Conservation (phyloP, 306 rosid genomes). For the Potentilla sterilis region DNA sequence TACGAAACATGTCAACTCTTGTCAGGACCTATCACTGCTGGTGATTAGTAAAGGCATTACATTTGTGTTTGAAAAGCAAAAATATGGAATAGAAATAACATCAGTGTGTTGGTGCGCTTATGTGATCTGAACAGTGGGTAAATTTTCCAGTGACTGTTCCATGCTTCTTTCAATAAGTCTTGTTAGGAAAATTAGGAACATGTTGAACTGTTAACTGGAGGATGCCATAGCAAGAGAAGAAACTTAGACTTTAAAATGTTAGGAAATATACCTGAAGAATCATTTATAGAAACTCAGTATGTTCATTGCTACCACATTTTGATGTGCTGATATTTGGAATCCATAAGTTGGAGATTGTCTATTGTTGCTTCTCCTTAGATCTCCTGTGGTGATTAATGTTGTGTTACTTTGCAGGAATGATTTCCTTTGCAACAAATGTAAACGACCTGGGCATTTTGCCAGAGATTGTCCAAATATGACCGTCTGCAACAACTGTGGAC, state of each 20-base stretch:
- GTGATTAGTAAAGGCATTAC: background rate
- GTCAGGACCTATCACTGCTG: background rate
- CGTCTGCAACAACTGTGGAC: slow-evolving; percentile 31
- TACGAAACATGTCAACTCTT: background rate
- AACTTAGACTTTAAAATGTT: no score
- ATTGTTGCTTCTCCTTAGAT: background rate
- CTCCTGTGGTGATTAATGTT: background rate
- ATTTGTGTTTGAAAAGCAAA: background rate
- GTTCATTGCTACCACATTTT: background rate
- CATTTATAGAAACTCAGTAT: background rate
- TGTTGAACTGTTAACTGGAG: background rate
- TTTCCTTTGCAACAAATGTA: slow-evolving; percentile 27
- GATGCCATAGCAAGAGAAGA: background rate
- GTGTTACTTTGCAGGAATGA: slow-evolving; percentile 18
- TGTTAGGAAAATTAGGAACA: background rate
- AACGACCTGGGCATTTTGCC: slow-evolving; percentile 32
- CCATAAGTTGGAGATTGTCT: background rate
- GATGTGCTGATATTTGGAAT: background rate
- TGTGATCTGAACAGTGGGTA: background rate
- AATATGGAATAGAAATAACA: background rate
- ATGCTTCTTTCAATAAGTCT: background rate
- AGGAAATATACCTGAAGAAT: no score
- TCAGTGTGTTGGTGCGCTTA: background rate
- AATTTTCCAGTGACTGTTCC: no score
- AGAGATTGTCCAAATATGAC: slow-evolving; percentile 26